Evolutionary conservation across 2,329 filamentous ascomycete genomes (phyloP).

Genomic region (Phoma sp.): DNA sequence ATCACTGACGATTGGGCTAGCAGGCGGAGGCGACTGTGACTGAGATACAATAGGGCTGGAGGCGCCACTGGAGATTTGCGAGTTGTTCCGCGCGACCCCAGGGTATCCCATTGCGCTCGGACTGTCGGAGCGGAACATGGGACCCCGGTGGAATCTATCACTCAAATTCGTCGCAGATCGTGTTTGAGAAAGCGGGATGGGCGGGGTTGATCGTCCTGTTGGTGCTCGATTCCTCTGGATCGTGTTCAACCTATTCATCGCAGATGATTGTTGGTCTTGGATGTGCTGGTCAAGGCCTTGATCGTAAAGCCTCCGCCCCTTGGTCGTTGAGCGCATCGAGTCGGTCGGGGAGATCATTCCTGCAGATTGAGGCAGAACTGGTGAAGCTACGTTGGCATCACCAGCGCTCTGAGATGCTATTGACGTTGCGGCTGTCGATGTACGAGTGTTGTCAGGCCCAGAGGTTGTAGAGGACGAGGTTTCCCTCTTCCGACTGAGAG

Average conservation of each 20-base stretch:
- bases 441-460: slow-evolving; percentile 67
- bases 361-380: slow-evolving; percentile 27
- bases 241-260: slow-evolving; percentile 79
- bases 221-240: slow-evolving; percentile 65
- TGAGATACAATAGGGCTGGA: slow-evolving; percentile 50
- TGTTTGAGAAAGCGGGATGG: slow-evolving; percentile 50
- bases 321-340: slow-evolving; percentile 70
- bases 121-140: slow-evolving; percentile 53
- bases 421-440: slow-evolving; percentile 88
- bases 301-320: slow-evolving; percentile 80
- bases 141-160: slow-evolving; percentile 50
- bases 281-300: slow-evolving; percentile 79
- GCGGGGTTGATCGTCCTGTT: slow-evolving; percentile 60
- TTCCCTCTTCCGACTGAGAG: slow-evolving; percentile 77
- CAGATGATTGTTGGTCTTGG: slow-evolving; percentile 78
- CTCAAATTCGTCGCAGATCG: slow-evolving; percentile 56
- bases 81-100: slow-evolving; percentile 42
- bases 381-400: slow-evolving; percentile 45
- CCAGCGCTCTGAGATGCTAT: slow-evolving; percentile 71
- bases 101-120: slow-evolving; percentile 52
- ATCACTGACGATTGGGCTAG: slow-evolving; percentile 74
- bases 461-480: slow-evolving; percentile 86
- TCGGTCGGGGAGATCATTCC: slow-evolving; percentile 42
- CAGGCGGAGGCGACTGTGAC: slow-evolving; percentile 60
- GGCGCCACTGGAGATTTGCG: slow-evolving; percentile 37